Evolutionary conservation across 139 green algal genomes (phyloP).

Genomic region (Haematococcus sp.): DNA sequence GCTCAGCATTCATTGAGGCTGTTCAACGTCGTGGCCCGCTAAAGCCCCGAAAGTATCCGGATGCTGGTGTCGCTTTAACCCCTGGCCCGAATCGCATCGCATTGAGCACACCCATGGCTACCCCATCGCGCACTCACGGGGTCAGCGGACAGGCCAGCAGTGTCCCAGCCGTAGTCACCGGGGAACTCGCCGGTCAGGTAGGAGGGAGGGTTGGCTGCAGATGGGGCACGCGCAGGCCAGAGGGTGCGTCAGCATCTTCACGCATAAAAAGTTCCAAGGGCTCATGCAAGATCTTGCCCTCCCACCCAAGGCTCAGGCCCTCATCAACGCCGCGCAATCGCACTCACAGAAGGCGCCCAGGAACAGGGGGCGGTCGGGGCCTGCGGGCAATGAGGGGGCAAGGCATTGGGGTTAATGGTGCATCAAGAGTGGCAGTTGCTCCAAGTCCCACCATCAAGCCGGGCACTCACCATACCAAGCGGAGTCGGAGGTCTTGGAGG

Average conservation of each 20-base stretch:
- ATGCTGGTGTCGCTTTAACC: too few relatives aligned
- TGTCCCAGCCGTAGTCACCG: constrained; percentile 95
- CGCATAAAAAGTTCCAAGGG: background rate
- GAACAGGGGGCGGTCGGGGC: constrained; percentile 81
- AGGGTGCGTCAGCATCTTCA: background rate
- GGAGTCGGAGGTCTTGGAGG: constrained; percentile 26
- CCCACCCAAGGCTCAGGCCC: background rate
- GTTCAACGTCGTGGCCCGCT: background rate
- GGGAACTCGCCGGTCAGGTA: constrained; percentile 88
- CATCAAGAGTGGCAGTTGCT: background rate
- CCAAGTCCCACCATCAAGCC: constrained; percentile 6
- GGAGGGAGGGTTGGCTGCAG: constrained; percentile 23
- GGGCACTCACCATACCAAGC: background rate
- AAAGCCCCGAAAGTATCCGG: background rate
- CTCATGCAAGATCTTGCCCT: background rate
- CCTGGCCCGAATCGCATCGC: too few relatives aligned
- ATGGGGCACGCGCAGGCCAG: background rate
- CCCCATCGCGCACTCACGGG: constrained; percentile 55
- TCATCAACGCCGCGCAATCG: background rate
- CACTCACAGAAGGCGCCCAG: constrained; percentile 79
- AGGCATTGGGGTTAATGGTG: background rate
- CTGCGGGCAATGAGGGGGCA: constrained; percentile 8
- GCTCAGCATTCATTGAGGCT: background rate
- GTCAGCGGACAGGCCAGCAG: constrained; percentile 90
- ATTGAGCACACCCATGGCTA: background rate